A percentile compares a stretch with the other conserved stretches of the same genome.
These are phyloP conservation scores for Glarea lozoyensis DNA, from an alignment of 495 filamentous ascomycete species.

Conservation along the genomic window DNA sequence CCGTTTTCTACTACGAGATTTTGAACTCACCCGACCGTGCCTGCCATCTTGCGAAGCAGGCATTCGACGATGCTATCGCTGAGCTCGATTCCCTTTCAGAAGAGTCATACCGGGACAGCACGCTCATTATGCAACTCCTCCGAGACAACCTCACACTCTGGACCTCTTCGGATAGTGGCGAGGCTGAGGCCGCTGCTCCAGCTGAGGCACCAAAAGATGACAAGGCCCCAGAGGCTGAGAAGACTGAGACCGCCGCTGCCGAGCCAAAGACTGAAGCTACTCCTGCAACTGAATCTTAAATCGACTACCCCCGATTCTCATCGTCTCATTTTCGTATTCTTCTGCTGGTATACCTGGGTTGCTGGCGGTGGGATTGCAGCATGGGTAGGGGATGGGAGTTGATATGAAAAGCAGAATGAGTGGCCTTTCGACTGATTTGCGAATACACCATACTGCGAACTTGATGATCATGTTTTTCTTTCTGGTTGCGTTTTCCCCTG, in stretches of 20 bases:
- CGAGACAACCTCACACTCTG: constrained; percentile 99
- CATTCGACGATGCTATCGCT: constrained; percentile 97
- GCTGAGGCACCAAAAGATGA: constrained; percentile 51
- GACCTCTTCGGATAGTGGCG: constrained; percentile 91
- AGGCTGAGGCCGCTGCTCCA: constrained; percentile 57
- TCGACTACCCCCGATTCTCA: constrained; percentile 19
- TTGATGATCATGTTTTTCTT: constrained; percentile 26
- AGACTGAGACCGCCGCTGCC: constrained; percentile 39
- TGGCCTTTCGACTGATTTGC: constrained; percentile 18
- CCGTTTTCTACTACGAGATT: constrained; percentile 99
- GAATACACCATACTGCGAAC: constrained; percentile 26
- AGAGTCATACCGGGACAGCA: constrained; percentile 99
- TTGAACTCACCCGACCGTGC: constrained; percentile 97
- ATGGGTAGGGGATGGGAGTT: constrained; percentile 23
- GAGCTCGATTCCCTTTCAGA: constrained; percentile 98
- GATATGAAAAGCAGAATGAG: constrained; percentile 25
- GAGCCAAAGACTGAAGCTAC: constrained; percentile 28
- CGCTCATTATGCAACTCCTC: constrained; percentile 99
- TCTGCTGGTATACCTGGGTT: constrained; percentile 22
- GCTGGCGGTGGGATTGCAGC: constrained; percentile 23
- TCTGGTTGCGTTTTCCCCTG: constrained; percentile 21
- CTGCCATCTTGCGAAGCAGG: constrained; percentile 98
- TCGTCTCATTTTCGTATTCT: constrained; percentile 25
- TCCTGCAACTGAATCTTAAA: constrained; percentile 24
- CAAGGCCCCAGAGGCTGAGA: constrained; percentile 42